Evolutionary conservation across 768 basidiomycete genomes (phyloP).

Genomic region (Leccinum longicurvipes): DNA sequence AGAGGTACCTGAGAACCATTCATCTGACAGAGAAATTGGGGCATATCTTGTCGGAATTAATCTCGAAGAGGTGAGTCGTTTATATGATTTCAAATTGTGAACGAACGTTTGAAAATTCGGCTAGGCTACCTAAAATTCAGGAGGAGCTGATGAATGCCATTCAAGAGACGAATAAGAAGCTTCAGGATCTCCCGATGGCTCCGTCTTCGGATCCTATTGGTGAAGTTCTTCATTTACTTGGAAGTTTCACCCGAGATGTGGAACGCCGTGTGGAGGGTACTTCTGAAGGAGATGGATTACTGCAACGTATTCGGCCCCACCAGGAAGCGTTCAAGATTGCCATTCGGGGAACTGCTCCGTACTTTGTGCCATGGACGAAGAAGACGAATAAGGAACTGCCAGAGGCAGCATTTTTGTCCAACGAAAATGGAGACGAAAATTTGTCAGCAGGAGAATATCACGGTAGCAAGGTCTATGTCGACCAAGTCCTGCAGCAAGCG

Average conservation of each 20-base stretch:
- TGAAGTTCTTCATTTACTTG: slow-evolving; percentile 52
- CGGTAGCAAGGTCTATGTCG: slow-evolving; percentile 39
- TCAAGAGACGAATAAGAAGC: slow-evolving; percentile 32
- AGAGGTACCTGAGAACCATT: slow-evolving; percentile 51
- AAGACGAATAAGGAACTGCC: slow-evolving; percentile 2
- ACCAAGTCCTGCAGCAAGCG: slow-evolving; percentile 49
- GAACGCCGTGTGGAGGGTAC: slow-evolving; percentile 49
- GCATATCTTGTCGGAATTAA: slow-evolving; percentile 56
- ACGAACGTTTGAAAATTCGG: background rate
- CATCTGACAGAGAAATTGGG: slow-evolving; percentile 60
- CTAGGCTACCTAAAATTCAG: slow-evolving; percentile 61
- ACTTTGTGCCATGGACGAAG: slow-evolving; percentile 51
- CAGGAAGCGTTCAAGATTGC: slow-evolving; percentile 45
- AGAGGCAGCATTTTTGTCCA: slow-evolving; percentile 31
- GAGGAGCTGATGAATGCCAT: slow-evolving; percentile 52
- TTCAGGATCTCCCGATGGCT: slow-evolving; percentile 41
- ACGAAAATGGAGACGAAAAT: slow-evolving; percentile 36
- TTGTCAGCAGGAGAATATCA: background rate
- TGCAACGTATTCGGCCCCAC: slow-evolving; percentile 52
- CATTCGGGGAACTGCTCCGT: slow-evolving; percentile 53
- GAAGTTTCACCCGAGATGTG: slow-evolving; percentile 46
- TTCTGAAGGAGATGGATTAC: slow-evolving; percentile 46
- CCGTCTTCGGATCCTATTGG: slow-evolving; percentile 55
- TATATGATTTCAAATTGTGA: background rate
- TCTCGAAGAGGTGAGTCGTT: slow-evolving; percentile 57